Evolutionary conservation across 331 rosid species (phyloP).

Genomic region (Quercus phellos): DNA sequence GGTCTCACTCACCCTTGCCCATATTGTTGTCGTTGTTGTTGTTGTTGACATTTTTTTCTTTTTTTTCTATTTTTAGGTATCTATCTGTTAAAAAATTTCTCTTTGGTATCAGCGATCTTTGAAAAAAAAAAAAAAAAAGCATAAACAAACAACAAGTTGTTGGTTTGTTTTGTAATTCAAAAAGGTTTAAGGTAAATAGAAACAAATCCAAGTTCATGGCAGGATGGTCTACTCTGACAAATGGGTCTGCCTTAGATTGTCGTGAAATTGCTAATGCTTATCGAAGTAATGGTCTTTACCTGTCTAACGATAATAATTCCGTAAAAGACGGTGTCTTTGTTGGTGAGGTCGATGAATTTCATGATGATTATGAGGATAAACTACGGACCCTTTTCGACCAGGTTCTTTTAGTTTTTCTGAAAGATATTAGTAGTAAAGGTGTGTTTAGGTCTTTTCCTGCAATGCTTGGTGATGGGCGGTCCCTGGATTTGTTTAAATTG

Average conservation of each 20-base stretch:
- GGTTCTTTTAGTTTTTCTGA: conserved; percentile 38
- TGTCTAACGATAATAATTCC: neutral
- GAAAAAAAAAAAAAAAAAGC: neutral
- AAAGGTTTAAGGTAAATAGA: neutral
- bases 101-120: neutral
- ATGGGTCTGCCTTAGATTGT: conserved; percentile 46
- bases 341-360: conserved; percentile 19
- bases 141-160: neutral
- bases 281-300: conserved; percentile 24
- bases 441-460: conserved; percentile 54
- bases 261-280: conserved; percentile 22
- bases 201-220: conserved; percentile 49
- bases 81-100: neutral
- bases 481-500: conserved; percentile 61
- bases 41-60: neutral
- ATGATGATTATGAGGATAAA: conserved; percentile 20
- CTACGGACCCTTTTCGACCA: conserved; percentile 47
- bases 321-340: conserved; percentile 7
- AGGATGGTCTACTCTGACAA: conserved; percentile 39
- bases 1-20: conserved; percentile 10
- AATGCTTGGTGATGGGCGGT: conserved; percentile 48
- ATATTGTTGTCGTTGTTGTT: neutral
- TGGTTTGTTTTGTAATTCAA: neutral
- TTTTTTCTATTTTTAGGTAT: too few relatives aligned
- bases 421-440: conserved; percentile 41